Percentiles rank a stretch among this genome's conserved stretches.
Conservation (phyloP, 352 stramenopile genomes). For the Aphanomyces invadans region DNA sequence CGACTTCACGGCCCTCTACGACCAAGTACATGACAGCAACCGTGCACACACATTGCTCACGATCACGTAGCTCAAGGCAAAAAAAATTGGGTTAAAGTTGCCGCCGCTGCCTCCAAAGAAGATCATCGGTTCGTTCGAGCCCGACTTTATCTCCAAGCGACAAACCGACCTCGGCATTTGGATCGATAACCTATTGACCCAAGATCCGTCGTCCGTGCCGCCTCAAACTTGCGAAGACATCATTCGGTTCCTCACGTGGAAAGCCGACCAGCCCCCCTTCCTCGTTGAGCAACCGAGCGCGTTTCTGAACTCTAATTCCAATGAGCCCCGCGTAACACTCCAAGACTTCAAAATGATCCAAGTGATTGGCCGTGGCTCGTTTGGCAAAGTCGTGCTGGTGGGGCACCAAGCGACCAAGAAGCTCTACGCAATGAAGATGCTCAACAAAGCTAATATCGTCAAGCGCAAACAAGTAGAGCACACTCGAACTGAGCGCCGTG, state of each 20-base stretch:
- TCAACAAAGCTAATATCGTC: slow-evolving; percentile 86
- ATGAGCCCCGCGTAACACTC: slow-evolving; percentile 44
- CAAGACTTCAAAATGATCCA: slow-evolving; percentile 79
- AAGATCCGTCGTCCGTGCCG: slow-evolving; percentile 58
- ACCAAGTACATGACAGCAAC: slow-evolving; percentile 36
- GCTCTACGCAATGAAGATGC: slow-evolving; percentile 89
- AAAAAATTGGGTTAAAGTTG: slow-evolving; percentile 49
- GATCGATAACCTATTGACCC: slow-evolving; percentile 55
- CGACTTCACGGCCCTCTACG: slow-evolving; percentile 75
- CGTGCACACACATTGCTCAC: neutral
- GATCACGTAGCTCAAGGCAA: slow-evolving; percentile 11
- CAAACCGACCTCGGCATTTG: slow-evolving; percentile 62
- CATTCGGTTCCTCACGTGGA: slow-evolving; percentile 68
- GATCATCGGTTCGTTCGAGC: slow-evolving; percentile 71
- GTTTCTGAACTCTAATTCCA: slow-evolving; percentile 24
- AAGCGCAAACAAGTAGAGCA: slow-evolving; percentile 87
- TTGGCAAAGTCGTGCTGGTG: slow-evolving; percentile 87
- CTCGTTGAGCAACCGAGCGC: slow-evolving; percentile 37
- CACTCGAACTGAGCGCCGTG: slow-evolving; percentile 75
- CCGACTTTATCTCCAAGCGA: slow-evolving; percentile 67
- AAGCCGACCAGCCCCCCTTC: slow-evolving; percentile 74
- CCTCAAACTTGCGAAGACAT: slow-evolving; percentile 71
- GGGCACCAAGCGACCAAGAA: slow-evolving; percentile 80
- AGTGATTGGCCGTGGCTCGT: slow-evolving; percentile 87
- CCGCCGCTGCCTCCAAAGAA: slow-evolving; percentile 77